A percentile compares a stretch with the other conserved stretches of the same genome.
Evolutionary conservation across 75 land plant species (phyloP).

Genomic region (Chamaecyparis obtusa): DNA sequence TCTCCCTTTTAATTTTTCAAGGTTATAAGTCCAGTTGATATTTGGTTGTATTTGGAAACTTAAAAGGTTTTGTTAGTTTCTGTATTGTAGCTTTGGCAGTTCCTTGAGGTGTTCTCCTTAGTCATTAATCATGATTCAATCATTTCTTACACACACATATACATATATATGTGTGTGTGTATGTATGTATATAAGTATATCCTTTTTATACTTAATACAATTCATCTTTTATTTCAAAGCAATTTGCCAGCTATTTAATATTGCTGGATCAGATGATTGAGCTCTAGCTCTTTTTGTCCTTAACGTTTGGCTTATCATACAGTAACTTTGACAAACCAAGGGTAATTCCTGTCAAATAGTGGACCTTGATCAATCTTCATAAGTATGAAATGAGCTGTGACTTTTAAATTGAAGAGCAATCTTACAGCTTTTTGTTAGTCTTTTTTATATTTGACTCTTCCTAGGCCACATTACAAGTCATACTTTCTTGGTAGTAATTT

Average conservation of each 20-base stretch:
- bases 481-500: not conserved
- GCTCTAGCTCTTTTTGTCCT: too few relatives aligned
- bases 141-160: too few relatives aligned
- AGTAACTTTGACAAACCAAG: too few relatives aligned
- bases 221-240: not conserved
- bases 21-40: too few relatives aligned
- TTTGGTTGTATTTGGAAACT: too few relatives aligned
- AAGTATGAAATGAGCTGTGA: too few relatives aligned
- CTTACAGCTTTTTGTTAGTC: not conserved
- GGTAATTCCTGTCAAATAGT: not conserved
- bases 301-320: too few relatives aligned
- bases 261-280: not conserved
- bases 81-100: not conserved
- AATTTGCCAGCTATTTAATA: not conserved
- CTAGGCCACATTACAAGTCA: not conserved
- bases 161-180: too few relatives aligned
- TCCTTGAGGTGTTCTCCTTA: not conserved
- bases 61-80: too few relatives aligned
- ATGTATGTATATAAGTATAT: too few relatives aligned
- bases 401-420: not conserved
- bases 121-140: not conserved
- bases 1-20: too few relatives aligned
- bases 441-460: not conserved
- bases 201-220: not conserved
- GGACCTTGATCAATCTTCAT: not conserved